phyloP scores from a whole-genome alignment of 2,329 filamentous ascomycete species.

The Fusarium albosuccineum region DNA sequence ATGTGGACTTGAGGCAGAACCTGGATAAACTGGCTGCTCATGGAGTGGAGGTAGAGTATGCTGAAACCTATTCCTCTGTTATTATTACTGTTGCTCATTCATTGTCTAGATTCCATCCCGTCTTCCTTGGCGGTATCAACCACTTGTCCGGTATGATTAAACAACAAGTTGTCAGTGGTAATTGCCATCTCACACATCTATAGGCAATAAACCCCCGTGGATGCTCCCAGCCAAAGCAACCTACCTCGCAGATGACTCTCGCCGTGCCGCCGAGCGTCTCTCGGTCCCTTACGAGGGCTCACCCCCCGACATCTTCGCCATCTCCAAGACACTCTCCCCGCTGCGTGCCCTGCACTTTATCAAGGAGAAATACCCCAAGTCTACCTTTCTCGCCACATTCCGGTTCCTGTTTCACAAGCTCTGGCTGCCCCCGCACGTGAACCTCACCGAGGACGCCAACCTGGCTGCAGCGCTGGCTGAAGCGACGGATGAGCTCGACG shows the following conservation, averaged over 20 bases:
- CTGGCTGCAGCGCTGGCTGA: slow-evolving; percentile 57
- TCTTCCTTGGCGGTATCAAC: slow-evolving; percentile 79
- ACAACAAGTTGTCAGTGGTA: neutral
- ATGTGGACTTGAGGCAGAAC: slow-evolving; percentile 71
- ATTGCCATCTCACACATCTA: slow-evolving; percentile 15
- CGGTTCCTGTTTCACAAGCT: slow-evolving; percentile 69
- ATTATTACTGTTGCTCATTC: neutral
- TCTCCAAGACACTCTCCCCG: slow-evolving; percentile 63
- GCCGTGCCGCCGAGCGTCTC: slow-evolving; percentile 55
- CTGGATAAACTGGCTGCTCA: slow-evolving; percentile 66
- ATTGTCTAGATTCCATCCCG: slow-evolving; percentile 71
- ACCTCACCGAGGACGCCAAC: slow-evolving; percentile 71
- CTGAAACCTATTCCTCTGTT: neutral
- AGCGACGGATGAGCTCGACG: slow-evolving; percentile 46
- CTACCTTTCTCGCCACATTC: slow-evolving; percentile 66
- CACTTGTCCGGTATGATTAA: slow-evolving; percentile 62
- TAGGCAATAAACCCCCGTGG: slow-evolving; percentile 83
- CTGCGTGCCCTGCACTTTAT: slow-evolving; percentile 76
- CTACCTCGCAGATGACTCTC: slow-evolving; percentile 63
- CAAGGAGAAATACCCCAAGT: slow-evolving; percentile 66
- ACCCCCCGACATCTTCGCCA: slow-evolving; percentile 60
- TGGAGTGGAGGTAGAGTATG: slow-evolving; percentile 75
- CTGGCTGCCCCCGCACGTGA: slow-evolving; percentile 70
- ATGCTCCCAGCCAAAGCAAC: slow-evolving; percentile 74
- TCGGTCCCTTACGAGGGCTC: slow-evolving; percentile 53